phyloP scores from a whole-genome alignment of 108 stramenopile genomes.

The Poteriospumella lacustris region DNA sequence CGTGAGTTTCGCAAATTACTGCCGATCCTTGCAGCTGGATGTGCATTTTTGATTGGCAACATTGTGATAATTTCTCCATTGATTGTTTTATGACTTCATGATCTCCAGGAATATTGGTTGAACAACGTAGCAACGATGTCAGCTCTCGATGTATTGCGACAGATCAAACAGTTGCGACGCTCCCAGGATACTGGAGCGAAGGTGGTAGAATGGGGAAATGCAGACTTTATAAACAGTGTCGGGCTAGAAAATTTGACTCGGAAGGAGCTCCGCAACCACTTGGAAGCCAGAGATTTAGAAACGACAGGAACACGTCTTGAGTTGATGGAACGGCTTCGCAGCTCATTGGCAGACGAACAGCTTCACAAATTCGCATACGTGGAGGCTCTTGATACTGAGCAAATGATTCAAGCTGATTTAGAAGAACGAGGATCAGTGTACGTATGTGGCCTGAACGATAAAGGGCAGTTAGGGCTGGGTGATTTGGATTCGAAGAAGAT shows the following conservation, averaged over 20 bases:
- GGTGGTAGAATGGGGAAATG: conserved; percentile 31
- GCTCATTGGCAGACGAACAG: conserved; percentile 59
- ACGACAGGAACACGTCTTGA: conserved; percentile 55
- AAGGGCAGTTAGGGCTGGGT: conserved; percentile 62
- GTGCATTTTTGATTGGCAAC: no score
- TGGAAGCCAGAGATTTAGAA: conserved; percentile 57
- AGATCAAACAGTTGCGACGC: conserved; percentile 34
- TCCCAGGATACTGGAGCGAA: conserved; percentile 32
- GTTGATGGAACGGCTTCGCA: conserved; percentile 50
- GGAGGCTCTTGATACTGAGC: conserved; percentile 60
- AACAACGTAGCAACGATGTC: conserved; percentile 38
- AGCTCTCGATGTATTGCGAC: conserved; percentile 38
- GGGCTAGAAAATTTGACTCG: conserved; percentile 43
- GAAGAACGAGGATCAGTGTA: conserved; percentile 62
- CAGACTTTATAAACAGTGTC: conserved; percentile 41
- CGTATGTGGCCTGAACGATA: conserved; percentile 21
- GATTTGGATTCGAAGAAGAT: conserved; percentile 50
- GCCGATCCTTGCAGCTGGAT: no score
- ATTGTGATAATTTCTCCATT: no score
- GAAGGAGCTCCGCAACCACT: conserved; percentile 50
- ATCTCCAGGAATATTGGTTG: no score
- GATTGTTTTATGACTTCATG: no score
- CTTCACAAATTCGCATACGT: conserved; percentile 48
- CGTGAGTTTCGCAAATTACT: no score
- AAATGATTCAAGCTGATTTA: conserved; percentile 50